These are phyloP conservation scores for Chlamydomonas sphaeroides DNA, from an alignment of 139 green algal genomes.

Conservation along the genomic window DNA sequence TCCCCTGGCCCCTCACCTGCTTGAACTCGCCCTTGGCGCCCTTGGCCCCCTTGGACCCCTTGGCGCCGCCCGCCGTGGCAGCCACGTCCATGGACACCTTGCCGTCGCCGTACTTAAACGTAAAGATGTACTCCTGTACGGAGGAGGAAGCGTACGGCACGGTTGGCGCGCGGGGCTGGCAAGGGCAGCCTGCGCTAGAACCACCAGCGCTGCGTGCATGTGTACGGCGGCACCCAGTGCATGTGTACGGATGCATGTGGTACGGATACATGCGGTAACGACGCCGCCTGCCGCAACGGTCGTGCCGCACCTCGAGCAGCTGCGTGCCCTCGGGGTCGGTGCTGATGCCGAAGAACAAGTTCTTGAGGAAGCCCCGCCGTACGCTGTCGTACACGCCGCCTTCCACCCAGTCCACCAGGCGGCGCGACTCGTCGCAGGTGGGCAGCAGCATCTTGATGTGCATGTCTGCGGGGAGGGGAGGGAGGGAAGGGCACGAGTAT, in stretches of 20 bases:
- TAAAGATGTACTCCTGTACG: constrained; percentile 89
- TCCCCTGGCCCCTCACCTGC: constrained; percentile 12
- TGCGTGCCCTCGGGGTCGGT: constrained; percentile 66
- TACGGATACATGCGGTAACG: no score
- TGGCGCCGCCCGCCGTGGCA: not conserved
- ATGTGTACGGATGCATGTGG: no score
- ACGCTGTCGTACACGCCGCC: constrained; percentile 75
- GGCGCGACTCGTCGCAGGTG: constrained; percentile 55
- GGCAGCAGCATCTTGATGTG: constrained; percentile 71
- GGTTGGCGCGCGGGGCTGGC: no score
- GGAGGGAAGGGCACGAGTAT: no score
- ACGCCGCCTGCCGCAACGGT: no score
- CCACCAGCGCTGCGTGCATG: no score
- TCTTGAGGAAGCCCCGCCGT: constrained; percentile 75
- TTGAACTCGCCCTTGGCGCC: constrained; percentile 25
- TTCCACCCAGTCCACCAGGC: constrained; percentile 79
- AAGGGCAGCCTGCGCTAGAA: no score
- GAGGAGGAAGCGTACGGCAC: no score
- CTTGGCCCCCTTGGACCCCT: not conserved
- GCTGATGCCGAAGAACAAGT: constrained; percentile 80
- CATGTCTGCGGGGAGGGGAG: constrained; percentile 65
- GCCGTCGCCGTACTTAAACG: constrained; percentile 72
- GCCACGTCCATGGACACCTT: constrained; percentile 54
- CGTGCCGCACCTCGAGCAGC: constrained; percentile 82
- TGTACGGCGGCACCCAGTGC: no score